phyloP scores from a whole-genome alignment of 495 filamentous ascomycete genomes.

The Penicillium salamii region DNA sequence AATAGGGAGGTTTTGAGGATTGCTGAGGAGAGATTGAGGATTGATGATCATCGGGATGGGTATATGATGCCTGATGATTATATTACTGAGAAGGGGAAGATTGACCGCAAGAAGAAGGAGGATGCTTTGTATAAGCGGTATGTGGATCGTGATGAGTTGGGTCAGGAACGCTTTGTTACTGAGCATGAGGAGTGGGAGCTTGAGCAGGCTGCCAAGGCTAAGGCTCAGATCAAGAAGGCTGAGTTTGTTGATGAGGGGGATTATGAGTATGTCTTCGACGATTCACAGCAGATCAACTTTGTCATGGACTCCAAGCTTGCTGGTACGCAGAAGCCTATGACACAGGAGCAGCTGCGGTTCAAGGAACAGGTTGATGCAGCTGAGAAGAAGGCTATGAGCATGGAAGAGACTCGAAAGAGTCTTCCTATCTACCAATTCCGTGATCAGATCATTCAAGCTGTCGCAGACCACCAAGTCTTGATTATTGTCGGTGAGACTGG shows the following conservation, averaged over 20 bases:
- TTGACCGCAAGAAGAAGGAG: constrained; percentile 86
- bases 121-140: constrained; percentile 88
- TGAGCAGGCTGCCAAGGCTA: constrained; percentile 86
- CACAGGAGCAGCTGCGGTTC: constrained; percentile 73
- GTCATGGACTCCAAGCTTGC: constrained; percentile 69
- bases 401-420: constrained; percentile 88
- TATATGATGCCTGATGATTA: constrained; percentile 95
- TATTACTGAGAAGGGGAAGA: constrained; percentile 88
- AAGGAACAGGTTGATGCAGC: constrained; percentile 80
- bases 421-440: constrained; percentile 87
- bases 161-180: constrained; percentile 85
- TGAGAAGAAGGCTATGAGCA: constrained; percentile 78
- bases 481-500: constrained; percentile 89
- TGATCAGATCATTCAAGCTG: constrained; percentile 69
- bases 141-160: constrained; percentile 82
- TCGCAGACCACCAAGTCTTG: constrained; percentile 76
- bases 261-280: constrained; percentile 94
- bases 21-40: constrained; percentile 81
- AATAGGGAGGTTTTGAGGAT: constrained; percentile 84
- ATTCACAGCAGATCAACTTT: constrained; percentile 84
- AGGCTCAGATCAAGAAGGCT: constrained; percentile 73
- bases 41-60: constrained; percentile 90
- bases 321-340: constrained; percentile 65
- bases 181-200: constrained; percentile 96
- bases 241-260: constrained; percentile 81